phyloP scores from a whole-genome alignment of 163 green algal genomes.

The Chlorella variabilis region DNA sequence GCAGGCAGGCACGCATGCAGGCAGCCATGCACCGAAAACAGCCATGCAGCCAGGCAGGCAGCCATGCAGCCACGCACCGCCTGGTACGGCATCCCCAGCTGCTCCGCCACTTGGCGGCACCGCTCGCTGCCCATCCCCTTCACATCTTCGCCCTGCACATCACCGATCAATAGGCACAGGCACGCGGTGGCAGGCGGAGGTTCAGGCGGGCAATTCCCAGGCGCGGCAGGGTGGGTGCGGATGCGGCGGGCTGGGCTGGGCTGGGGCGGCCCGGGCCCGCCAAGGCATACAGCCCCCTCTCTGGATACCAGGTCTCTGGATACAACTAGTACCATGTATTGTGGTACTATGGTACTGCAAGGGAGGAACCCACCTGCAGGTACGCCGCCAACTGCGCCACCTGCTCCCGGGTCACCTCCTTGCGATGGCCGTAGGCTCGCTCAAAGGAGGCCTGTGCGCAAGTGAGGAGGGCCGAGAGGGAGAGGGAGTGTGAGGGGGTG shows the following conservation, averaged over 20 bases:
- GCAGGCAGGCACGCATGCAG: neutral
- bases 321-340: too few species aligned
- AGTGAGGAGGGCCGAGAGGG: neutral
- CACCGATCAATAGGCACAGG: too few species aligned
- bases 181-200: too few species aligned
- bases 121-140: neutral
- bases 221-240: too few species aligned
- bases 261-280: too few species aligned
- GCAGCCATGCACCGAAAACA: too few species aligned
- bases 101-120: neutral
- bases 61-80: neutral
- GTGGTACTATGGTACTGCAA: too few species aligned
- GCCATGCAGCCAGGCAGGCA: neutral
- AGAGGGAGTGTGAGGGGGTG: neutral
- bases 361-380: too few species aligned
- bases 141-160: neutral
- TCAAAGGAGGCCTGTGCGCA: neutral
- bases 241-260: too few species aligned
- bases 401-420: neutral
- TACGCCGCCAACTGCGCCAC: neutral
- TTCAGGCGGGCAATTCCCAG: too few species aligned
- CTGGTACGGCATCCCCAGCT: slow-evolving; percentile 8
- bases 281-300: too few species aligned
- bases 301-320: too few species aligned
- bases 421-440: neutral